phyloP scores from a whole-genome alignment of 202 grass and related monocot genomes.

The Saccharum hybrid region DNA sequence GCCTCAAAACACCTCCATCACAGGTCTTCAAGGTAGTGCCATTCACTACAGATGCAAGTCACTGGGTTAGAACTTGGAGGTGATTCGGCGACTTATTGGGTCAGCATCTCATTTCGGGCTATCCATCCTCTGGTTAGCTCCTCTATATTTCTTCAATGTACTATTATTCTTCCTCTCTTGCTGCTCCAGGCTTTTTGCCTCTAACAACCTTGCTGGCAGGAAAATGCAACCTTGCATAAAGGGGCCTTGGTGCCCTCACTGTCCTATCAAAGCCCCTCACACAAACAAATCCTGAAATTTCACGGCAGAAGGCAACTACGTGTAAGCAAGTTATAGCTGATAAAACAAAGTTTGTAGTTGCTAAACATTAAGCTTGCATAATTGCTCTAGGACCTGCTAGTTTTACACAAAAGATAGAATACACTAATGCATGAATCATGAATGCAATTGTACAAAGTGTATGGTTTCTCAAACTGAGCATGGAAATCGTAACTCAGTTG shows the following conservation, averaged over 20 bases:
- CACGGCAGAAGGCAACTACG: background rate
- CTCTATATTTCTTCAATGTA: constrained; percentile 33
- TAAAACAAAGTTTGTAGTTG: constrained; percentile 8
- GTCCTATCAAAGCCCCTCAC: constrained; percentile 81
- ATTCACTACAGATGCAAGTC: constrained; percentile 37
- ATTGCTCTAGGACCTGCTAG: background rate
- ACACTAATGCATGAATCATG: constrained; percentile 11
- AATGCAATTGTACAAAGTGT: constrained; percentile 10
- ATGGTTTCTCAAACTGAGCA: constrained; percentile 14
- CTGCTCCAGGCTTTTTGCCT: constrained; percentile 51
- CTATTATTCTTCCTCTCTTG: constrained; percentile 57
- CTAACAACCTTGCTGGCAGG: constrained; percentile 65
- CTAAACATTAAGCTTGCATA: background rate
- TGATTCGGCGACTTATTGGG: constrained; percentile 36
- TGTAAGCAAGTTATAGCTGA: constrained; percentile 11
- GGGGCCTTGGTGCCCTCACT: constrained; percentile 73
- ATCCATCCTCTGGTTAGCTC: constrained; percentile 46
- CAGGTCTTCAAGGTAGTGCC: constrained; percentile 18
- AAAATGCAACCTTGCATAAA: constrained; percentile 75
- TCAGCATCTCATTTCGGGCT: constrained; percentile 39
- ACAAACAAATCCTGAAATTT: constrained; percentile 68
- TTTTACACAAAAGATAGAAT: background rate
- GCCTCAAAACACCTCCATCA: constrained; percentile 32
- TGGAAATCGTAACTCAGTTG: background rate
- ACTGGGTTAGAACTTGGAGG: constrained; percentile 47